Conservation (phyloP, 768 basidiomycete species). For the Amanita rubescens region DNA sequence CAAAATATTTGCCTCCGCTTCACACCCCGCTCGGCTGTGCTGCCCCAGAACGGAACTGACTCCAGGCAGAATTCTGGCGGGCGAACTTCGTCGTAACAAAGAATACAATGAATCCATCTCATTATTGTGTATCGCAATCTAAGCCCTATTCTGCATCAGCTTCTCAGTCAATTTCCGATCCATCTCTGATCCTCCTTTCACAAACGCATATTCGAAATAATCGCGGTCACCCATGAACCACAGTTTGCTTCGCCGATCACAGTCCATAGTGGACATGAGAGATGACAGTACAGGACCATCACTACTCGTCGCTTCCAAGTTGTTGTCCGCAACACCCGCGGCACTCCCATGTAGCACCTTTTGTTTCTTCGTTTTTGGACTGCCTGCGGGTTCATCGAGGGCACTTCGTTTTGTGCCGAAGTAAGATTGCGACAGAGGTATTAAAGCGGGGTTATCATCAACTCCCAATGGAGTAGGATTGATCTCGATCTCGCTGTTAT, state of each 20-base stretch:
- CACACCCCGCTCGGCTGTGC: too few relatives aligned
- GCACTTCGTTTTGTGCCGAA: neutral
- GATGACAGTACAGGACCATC: neutral
- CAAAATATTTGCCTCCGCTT: too few relatives aligned
- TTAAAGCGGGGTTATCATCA: neutral
- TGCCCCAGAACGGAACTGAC: too few relatives aligned
- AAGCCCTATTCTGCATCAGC: neutral
- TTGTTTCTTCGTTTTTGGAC: neutral
- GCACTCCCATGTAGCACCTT: neutral
- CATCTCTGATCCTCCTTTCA: neutral
- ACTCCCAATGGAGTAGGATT: neutral
- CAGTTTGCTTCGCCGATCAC: neutral
- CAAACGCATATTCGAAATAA: neutral
- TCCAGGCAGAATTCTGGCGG: too few relatives aligned
- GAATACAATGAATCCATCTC: neutral
- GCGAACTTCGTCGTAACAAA: too few relatives aligned
- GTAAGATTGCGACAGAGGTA: neutral
- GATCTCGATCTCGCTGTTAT: neutral
- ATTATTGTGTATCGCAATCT: neutral
- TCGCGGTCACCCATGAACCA: neutral
- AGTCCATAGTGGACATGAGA: too few relatives aligned
- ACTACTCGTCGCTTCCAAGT: neutral
- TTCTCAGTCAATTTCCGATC: neutral
- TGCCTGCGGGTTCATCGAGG: neutral
- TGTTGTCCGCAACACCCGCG: neutral